Conservation (phyloP, 2,329 filamentous ascomycete species). For the Escovopsis weberi region DNA sequence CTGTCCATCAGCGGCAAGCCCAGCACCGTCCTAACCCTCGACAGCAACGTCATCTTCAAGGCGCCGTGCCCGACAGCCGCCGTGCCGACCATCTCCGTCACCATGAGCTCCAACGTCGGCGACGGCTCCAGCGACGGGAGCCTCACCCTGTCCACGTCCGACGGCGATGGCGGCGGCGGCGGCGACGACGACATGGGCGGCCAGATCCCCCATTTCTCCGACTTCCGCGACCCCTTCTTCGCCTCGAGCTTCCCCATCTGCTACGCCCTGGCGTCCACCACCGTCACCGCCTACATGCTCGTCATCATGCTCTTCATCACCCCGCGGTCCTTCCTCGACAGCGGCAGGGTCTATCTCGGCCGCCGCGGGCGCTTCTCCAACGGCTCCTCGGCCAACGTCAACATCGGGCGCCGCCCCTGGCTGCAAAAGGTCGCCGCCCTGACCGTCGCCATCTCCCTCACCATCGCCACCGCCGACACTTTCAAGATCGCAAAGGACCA, state of each 20-base stretch:
- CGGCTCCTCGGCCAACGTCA: conserved; percentile 63
- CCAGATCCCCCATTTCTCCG: conserved; percentile 23
- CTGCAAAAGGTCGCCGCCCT: conserved; percentile 71
- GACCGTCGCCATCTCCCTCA: conserved; percentile 69
- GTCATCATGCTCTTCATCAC: conserved; percentile 91
- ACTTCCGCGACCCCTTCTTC: conserved; percentile 79
- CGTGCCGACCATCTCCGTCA: conserved; percentile 9
- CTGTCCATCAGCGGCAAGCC: conserved; percentile 34
- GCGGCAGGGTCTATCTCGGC: conserved; percentile 67
- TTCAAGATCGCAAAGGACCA: conserved; percentile 73
- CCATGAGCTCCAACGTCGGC: conserved; percentile 24
- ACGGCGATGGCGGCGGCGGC: background rate
- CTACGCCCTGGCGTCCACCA: conserved; percentile 84
- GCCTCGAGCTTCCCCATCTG: conserved; percentile 84
- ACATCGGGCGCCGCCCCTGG: conserved; percentile 84
- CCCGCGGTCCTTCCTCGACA: conserved; percentile 83
- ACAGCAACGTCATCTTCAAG: conserved; percentile 41
- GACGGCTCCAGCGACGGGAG: conserved; percentile 17
- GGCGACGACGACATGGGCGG: conserved; percentile 2
- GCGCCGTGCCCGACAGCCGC: conserved; percentile 16
- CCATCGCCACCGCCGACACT: conserved; percentile 84
- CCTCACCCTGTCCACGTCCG: conserved; percentile 5
- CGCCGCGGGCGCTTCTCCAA: conserved; percentile 76
- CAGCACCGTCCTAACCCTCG: conserved; percentile 39
- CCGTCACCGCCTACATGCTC: conserved; percentile 79